Evolutionary conservation across 192 early-diverging fungal species (phyloP), one percentile per base, ranked within the genome.

Genomic region (Mortierella claussenii): DNA sequence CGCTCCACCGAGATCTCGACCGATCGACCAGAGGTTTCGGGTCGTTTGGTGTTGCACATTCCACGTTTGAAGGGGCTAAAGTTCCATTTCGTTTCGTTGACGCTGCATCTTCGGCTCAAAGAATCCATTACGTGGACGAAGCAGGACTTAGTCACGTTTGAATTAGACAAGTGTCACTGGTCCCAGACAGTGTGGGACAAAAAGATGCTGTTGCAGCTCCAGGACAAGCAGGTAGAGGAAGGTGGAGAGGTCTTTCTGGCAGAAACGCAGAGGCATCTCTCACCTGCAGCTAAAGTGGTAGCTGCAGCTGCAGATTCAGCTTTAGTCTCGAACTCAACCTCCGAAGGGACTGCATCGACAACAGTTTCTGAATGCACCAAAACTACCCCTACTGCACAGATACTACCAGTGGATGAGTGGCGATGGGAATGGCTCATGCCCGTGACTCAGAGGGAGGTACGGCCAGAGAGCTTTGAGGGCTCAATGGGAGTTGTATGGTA

Each of bases 381-480:
- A 5, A 54, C 6, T 15, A n/a, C 13, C 8, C 8, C 27, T 23
- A 28, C 42, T 7, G 11, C 54, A 42, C 8, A 31, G 27, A 20
- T 2, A 24, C 3, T 3, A 13, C 37, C 37, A 10, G 56, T 57
- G 47, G 61, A 74, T 33, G 61, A 74, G 18, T 74, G 69, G 69
- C 47, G 69, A 27, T 74, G 69, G 69, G 69, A 74, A n/a, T 74
- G 61, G 60, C 69, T 65, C 31, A n/a, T 74, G 18, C 69, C 69
- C 30, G 55, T 74, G 12, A 65, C 21, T 18, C 56, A 44, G 15
- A 42, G 52, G 3, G 69, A 65, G 26, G 61, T 54, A 1, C 69
- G 69, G 21, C 61, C 69, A 8, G 69, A 74, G 49, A 64, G 60
- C 15, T 74, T 74, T 40, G 69, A 74, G 30, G 69, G 69, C 8